Evolutionary conservation across 202 grass and related monocot species (phyloP), one percentile per base, ranked within the genome.

Genomic region (Panicum hallii): DNA sequence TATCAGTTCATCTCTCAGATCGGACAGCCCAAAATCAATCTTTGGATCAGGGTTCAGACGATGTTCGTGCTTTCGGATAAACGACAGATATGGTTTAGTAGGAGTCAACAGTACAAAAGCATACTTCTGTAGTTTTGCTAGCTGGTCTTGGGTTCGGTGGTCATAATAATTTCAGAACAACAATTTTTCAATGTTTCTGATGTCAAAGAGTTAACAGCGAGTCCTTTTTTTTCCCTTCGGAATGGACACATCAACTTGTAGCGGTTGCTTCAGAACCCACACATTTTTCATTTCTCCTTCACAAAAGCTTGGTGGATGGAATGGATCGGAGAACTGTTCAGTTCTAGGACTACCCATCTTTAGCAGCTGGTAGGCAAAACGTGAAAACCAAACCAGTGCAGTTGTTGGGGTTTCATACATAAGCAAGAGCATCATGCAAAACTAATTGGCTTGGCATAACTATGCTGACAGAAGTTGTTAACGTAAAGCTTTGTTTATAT

Each of bases 251-350:
- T 60, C 48, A 79, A 65, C 56, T 56, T 15, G 13, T 41, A 4
- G 41, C 26, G 63, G 34, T 45, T 87, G 64, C 63, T 87, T 70
- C 80, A 77, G 79, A 77, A 61, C 56, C 4, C 9, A 49, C 63
- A 62, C 6, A 77, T 36, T 32, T 32, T 22, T 11, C 70, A 16
- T 45, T 16, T 32, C 34, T 70, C 20, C 52, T 70, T 68, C 9
- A 54, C 11, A 64, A 83, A 71, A 70, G 58, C 57, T 67, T 58
- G n/a, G 20, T 81, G 22, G 49, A 81, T 45, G 49, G 50, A 19
- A 45, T 44, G 63, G 32, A 32, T 32, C 32, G 32, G 43, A 17
- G n/a, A 70, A 80, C 32, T 79, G 20, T 79, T 79, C 50, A 70
- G n/a, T 45, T 81, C 41, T 32, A 58, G 52, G 38, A 81, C 22